Evolutionary conservation across 164 flowering plant species (phyloP), one percentile per base, ranked within the genome.

Genomic region (Aristolochia contorta): DNA sequence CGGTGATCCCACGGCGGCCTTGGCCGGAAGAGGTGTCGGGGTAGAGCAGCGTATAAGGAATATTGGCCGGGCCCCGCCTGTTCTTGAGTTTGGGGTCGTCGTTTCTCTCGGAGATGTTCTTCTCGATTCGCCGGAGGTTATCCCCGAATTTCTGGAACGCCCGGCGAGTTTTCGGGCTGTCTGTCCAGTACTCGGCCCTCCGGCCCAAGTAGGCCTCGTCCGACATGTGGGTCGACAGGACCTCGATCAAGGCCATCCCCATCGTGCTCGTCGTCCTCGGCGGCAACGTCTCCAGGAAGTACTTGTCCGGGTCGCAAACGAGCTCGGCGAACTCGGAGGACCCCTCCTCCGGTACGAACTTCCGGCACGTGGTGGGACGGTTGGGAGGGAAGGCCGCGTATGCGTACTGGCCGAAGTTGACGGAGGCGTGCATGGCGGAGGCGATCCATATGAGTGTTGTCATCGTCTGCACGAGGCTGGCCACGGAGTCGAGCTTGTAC

Each of bases 391-490:
- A 84, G 0, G 86, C 87, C 0, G 72, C 80, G 47, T 83, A 83
- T 22, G 68, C 77, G 50, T 78, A 82, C 69, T 84, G 89, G 19
- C 87, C 92, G 46, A 75, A 84, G 67, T 84, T 80, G 12, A 82
- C 66, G 0, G 87, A 73, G 58, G 93, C 89, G 57, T 86, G 89
- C 19, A 76, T 75, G 7, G 82, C 89, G 23, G 89, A 82, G 0
- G 93, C 69, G 6, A 71, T 70, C 93, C 93, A 84, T 67, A 84
- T 82, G 25, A 86, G 74, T n/a, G 69, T 86, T 1, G 86, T 84
- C 37, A 80, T 64, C 2, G 81, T 62, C 41, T 76, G 58, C 18
- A 66, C 55, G 2, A 86, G 69, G 50, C 77, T 66, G 0, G 72
- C 2, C 1, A 58, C 21, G 24, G 77, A 65, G 37, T 66, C 61